Evolutionary conservation across 2,329 filamentous ascomycete species (phyloP).

Genomic region (Pyrenophora seminiperda): DNA sequence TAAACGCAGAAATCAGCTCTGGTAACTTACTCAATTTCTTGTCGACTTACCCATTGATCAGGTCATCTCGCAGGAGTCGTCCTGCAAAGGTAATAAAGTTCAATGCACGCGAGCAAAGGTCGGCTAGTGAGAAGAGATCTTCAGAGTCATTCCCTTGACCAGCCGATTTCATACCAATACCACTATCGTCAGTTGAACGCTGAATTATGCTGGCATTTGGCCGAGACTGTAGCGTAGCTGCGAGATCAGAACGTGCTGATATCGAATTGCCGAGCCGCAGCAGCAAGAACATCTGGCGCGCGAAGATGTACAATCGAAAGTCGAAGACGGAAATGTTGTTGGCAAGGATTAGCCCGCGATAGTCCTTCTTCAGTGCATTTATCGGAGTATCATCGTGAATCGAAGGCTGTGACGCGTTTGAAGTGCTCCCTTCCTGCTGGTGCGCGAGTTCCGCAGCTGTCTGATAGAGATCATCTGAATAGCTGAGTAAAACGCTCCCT

Average conservation of each 20-base stretch:
- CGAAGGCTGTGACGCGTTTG: slow-evolving; percentile 16
- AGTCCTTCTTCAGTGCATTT: slow-evolving; percentile 67
- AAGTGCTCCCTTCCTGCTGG: slow-evolving; percentile 13
- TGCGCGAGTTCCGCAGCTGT: slow-evolving; percentile 41
- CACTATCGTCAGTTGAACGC: slow-evolving; percentile 40
- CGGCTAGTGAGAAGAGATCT: slow-evolving; percentile 78
- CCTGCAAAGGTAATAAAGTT: slow-evolving; percentile 84
- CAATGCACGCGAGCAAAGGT: slow-evolving; percentile 80
- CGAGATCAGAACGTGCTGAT: slow-evolving; percentile 51
- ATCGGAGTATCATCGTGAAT: slow-evolving; percentile 46
- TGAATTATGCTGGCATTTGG: slow-evolving; percentile 32
- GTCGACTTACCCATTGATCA: slow-evolving; percentile 64
- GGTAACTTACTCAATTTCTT: not conserved
- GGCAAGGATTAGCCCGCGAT: slow-evolving; percentile 87
- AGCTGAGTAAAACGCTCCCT: slow-evolving; percentile 71
- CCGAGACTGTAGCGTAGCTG: slow-evolving; percentile 42
- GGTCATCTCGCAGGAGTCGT: slow-evolving; percentile 77
- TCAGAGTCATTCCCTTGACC: slow-evolving; percentile 63
- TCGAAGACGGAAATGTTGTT: slow-evolving; percentile 97
- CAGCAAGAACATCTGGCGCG: slow-evolving; percentile 81
- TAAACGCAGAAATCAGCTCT: slow-evolving; percentile 28
- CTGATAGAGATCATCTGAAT: slow-evolving; percentile 74
- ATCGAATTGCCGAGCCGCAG: slow-evolving; percentile 76
- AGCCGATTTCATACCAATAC: slow-evolving; percentile 33
- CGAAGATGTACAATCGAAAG: slow-evolving; percentile 92